Base-by-base conservation (phyloP, 306 rosid genomes). In the Casuarina equisetifolia region DNA sequence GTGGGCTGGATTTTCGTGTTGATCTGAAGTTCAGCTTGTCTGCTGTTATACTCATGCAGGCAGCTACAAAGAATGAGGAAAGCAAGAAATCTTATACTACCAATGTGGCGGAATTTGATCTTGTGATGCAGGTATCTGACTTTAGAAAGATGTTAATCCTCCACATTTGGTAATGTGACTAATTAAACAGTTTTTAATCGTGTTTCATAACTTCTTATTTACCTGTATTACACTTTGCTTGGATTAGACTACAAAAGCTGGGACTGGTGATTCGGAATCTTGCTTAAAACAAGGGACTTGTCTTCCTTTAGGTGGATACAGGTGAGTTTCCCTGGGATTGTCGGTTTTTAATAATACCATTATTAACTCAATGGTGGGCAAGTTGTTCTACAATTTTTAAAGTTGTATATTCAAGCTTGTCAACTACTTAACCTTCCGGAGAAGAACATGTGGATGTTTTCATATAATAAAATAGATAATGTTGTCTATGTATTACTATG, bases 231-330 rank as follows among this genome's bases (percentile, higher is more conserved):
- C 40, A 48, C 72, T 9, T 79, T 72, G 70, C 68, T 84, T 86
- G 80, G 81, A 78, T 78, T 82, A 92, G 98, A 88, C 97, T 62
- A 86, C 80, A 44, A 92, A 92, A 91, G 86, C 92, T 71, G 97
- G 94, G 71, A 92, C 91, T 70, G 96, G 69, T 80, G 84, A 89
- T 86, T 94, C 94, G 20, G 83, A 84, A 85, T 86, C 98, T 80
- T 94, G 98, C 83, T 85, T 90, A 79, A 80, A 82, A 79, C 96
- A 90, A 81, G 84, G 50, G 77, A 83, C 93, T 13, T 94, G 98
- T 80, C 94, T 90, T 77, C 98, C 98, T 32, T 88, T 94, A 88
- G 97, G 98, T 81, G 98, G 98, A 90, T 94, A 92, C 96, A 94
- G 98, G 97, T 92, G 85, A 82, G 77, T 81, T 85, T 80, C 84